Percentiles rank a stretch among this genome's conserved stretches.
Conservation (phyloP, 2,329 filamentous ascomycete genomes). For the Neopestalotiopsis sp. region DNA sequence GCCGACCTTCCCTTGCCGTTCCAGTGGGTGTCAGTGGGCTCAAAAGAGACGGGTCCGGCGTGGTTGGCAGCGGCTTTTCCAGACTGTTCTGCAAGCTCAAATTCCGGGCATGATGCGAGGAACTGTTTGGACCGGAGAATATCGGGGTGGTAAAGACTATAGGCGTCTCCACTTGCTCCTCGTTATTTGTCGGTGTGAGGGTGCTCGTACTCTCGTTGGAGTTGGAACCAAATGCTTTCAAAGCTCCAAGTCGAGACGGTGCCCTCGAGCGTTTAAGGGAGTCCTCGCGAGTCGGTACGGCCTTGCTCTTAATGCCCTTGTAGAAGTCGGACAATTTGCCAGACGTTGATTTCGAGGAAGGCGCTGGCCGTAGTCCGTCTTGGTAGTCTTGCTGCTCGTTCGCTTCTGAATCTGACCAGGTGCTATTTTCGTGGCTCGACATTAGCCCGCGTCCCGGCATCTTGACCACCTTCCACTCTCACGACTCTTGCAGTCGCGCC, state of each 20-base stretch:
- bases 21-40: conserved; percentile 37
- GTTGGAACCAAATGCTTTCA: conserved; percentile 38
- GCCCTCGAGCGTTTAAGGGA: conserved; percentile 49
- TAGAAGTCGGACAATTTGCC: conserved; percentile 59
- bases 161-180: conserved; percentile 27
- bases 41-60: conserved; percentile 47
- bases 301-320: conserved; percentile 53
- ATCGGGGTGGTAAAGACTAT: conserved; percentile 30
- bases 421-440: conserved; percentile 31
- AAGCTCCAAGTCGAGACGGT: conserved; percentile 46
- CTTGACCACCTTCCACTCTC: conserved; percentile 23
- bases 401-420: conserved; percentile 47
- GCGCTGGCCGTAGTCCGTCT: conserved; percentile 33
- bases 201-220: conserved; percentile 12
- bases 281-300: conserved; percentile 50
- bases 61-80: conserved; percentile 61
- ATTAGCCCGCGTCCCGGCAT: conserved; percentile 38
- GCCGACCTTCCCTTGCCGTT: conserved; percentile 14
- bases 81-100: conserved; percentile 62
- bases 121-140: conserved; percentile 27
- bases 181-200: not conserved
- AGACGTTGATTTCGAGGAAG: conserved; percentile 45
- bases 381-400: conserved; percentile 33
- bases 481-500: conserved; percentile 10
- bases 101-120: conserved; percentile 56